A percentile compares a stretch with the other conserved stretches of the same genome.
Evolutionary conservation across 2,329 filamentous ascomycete species (phyloP).

Genomic region (Penicillium sp.): DNA sequence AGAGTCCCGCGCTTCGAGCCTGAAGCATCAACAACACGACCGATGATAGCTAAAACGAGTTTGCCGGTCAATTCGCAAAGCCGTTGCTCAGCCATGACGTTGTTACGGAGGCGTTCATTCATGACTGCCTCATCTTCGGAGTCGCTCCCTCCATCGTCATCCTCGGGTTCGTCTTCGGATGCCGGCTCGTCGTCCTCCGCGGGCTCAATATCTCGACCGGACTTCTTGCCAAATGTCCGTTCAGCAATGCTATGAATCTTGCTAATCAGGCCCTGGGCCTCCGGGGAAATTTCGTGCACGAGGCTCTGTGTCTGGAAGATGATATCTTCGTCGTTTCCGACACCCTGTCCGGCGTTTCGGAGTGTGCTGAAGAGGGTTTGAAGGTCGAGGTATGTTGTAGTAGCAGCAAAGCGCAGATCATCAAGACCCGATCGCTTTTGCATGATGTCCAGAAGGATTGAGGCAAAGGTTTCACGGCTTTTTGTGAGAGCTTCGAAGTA

Average conservation of each 20-base stretch:
- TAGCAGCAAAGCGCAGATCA: slow-evolving; percentile 70
- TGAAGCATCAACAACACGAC: slow-evolving; percentile 66
- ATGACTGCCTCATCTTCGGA: slow-evolving; percentile 36
- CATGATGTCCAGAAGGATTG: slow-evolving; percentile 51
- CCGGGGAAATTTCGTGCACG: slow-evolving; percentile 65
- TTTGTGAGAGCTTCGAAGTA: slow-evolving; percentile 68
- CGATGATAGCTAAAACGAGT: slow-evolving; percentile 75
- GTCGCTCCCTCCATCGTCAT: slow-evolving; percentile 35
- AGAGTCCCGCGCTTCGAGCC: slow-evolving; percentile 62
- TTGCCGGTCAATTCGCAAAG: slow-evolving; percentile 84
- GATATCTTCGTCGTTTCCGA: slow-evolving; percentile 44
- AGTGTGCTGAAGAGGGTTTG: slow-evolving; percentile 76
- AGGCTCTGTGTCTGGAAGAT: slow-evolving; percentile 59
- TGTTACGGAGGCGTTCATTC: slow-evolving; percentile 59
- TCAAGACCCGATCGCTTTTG: slow-evolving; percentile 60
- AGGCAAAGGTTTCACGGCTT: slow-evolving; percentile 53
- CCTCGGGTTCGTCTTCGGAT: slow-evolving; percentile 58
- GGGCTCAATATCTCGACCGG: slow-evolving; percentile 44
- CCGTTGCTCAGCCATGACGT: slow-evolving; percentile 75
- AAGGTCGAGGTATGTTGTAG: slow-evolving; percentile 75
- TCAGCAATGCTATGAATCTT: slow-evolving; percentile 76
- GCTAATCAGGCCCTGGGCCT: slow-evolving; percentile 64
- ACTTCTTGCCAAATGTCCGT: slow-evolving; percentile 70
- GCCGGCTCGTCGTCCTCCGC: slow-evolving; percentile 71
- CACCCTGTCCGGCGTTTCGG: slow-evolving; percentile 49